phyloP scores from a whole-genome alignment of 768 basidiomycete species.

The Boletus speciosus region DNA sequence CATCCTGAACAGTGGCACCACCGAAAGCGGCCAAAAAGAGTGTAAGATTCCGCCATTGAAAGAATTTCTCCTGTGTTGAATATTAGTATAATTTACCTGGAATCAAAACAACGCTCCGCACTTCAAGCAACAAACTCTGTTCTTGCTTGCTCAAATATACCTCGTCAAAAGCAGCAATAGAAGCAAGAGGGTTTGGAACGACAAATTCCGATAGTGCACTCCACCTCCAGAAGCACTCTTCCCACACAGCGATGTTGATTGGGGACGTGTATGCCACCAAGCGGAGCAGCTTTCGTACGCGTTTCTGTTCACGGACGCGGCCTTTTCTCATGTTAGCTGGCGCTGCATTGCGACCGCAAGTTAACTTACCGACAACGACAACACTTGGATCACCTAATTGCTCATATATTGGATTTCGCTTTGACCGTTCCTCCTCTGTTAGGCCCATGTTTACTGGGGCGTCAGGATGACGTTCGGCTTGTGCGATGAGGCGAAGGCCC shows the following conservation, averaged over 20 bases:
- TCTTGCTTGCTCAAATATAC: constrained; percentile 36
- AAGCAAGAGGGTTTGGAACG: constrained; percentile 36
- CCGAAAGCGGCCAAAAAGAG: constrained; percentile 75
- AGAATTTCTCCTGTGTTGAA: constrained; percentile 56
- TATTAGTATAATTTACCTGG: constrained; percentile 1
- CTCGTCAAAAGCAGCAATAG: constrained; percentile 34
- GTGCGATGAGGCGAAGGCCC: constrained; percentile 63
- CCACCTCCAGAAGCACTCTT: constrained; percentile 81
- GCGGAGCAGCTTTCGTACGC: constrained; percentile 68
- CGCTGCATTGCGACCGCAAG: neutral
- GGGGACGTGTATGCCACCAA: constrained; percentile 59
- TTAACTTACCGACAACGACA: constrained; percentile 58
- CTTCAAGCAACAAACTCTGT: constrained; percentile 38
- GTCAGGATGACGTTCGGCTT: constrained; percentile 60
- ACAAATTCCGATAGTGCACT: constrained; percentile 57
- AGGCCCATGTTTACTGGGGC: constrained; percentile 49
- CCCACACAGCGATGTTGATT: constrained; percentile 77
- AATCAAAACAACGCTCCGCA: constrained; percentile 13
- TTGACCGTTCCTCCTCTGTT: constrained; percentile 60
- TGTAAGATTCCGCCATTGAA: constrained; percentile 84
- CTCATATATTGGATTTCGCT: constrained; percentile 72
- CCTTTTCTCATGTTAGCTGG: constrained; percentile 39
- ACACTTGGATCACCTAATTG: constrained; percentile 75
- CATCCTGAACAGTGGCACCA: constrained; percentile 57
- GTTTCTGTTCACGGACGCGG: constrained; percentile 76